Evolutionary conservation across 2,329 filamentous ascomycete species (phyloP), one percentile per base, ranked within the genome.

Genomic region (Bipolaris zeicola): DNA sequence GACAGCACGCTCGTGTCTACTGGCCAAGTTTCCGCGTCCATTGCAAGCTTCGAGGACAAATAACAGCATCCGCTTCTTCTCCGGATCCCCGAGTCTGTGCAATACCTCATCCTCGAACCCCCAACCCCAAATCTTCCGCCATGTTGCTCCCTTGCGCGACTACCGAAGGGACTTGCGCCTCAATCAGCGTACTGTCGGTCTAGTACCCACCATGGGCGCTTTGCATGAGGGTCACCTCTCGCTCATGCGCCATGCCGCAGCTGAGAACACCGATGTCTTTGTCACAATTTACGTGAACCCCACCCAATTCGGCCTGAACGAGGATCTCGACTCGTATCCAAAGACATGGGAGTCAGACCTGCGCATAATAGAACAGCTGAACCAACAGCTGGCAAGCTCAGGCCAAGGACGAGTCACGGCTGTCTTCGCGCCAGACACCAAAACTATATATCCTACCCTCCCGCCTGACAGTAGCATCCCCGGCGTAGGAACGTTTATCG

Each of bases 141-240:
- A 91, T 75, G 87, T 95, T 57, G 79, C 87, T 13, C 81, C 86
- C 10, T 80, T 96, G 49, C 90, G 91, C 37, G 77, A 82, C 66
- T 89, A 89, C 81, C 87, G 92, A 34, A 83, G 80, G 20, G 83
- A 87, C 38, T 86, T 92, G 58, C 78, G 87, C 34, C 78, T 87
- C 57, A 82, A 87, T 69, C 85, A 89, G 66, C 86, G 89, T 55
- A 88, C 87, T 42, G 87, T 99, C 55, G 92, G 90, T 57, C 86
- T 99, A 26, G 92, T 99, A 34, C 95, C 95, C 1, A 99, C 95
- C 31, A 98, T 99, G 95, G 95, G 95, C 61, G 95, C 95, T 47
- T 84, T 99, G n/a, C 95, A 99, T 77, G 85, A 87, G 52, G 95
- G 95, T 38, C 95, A 99, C 78, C 78, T 96, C 49, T 90, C 90